phyloP scores from a whole-genome alignment of 1,139 yeast genomes.

The Taphrina sp. region DNA sequence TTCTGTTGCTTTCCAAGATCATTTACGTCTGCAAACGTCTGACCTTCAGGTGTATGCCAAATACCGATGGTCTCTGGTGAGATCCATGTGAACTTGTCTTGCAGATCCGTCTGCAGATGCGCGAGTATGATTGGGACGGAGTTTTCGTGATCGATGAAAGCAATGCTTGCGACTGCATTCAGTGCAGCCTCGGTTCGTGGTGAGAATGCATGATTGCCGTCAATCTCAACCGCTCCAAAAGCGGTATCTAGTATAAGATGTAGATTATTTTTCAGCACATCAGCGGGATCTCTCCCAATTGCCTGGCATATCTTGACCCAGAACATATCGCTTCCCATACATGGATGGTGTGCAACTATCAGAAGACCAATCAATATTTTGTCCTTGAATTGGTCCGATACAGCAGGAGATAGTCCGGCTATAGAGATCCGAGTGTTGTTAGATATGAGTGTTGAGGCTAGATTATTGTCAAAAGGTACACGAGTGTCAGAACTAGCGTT shows the following conservation, averaged over 20 bases:
- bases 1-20: conserved; percentile 46
- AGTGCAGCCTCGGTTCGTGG: conserved; percentile 51
- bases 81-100: too few relatives aligned
- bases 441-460: conserved; percentile 36
- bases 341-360: conserved; percentile 56
- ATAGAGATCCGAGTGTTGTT: conserved; percentile 27
- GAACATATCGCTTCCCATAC: conserved; percentile 40
- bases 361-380: conserved; percentile 51
- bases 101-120: conserved; percentile 43
- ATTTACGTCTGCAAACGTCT: conserved; percentile 65
- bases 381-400: conserved; percentile 45
- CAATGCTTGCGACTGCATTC: conserved; percentile 59
- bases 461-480: conserved; percentile 10
- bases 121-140: conserved; percentile 56
- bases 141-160: conserved; percentile 66
- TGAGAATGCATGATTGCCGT: conserved; percentile 7
- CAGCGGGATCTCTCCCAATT: conserved; percentile 64
- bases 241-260: conserved; percentile 44
- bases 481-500: not conserved
- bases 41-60: conserved; percentile 69
- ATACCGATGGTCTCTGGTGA: conserved; percentile 45
- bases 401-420: not conserved
- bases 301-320: conserved; percentile 80
- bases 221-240: conserved; percentile 33
- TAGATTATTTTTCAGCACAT: conserved; percentile 51